A percentile compares a stretch with the other conserved stretches of the same genome.
Conservation (phyloP, 1,284 basidiomycete species). For the Vanrija sp. region DNA sequence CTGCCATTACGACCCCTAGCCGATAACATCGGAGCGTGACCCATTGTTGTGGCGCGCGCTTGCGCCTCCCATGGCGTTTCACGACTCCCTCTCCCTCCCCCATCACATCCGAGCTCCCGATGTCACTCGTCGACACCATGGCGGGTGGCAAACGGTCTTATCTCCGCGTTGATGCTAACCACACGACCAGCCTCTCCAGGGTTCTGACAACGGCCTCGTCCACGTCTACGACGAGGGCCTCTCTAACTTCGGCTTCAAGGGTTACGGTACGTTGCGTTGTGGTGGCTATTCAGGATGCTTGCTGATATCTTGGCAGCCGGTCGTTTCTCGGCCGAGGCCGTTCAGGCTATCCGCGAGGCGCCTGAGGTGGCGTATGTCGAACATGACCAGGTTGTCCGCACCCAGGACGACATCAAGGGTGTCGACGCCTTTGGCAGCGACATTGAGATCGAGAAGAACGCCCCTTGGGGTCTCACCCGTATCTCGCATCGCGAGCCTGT, state of each 20-base stretch:
- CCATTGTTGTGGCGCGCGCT: neutral
- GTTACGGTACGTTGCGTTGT: conserved; percentile 39
- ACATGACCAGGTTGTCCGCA: conserved; percentile 81
- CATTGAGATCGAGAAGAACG: conserved; percentile 61
- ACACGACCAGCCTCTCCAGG: conserved; percentile 30
- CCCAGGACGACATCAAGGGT: conserved; percentile 54
- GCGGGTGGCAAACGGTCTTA: neutral
- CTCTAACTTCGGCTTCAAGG: conserved; percentile 34
- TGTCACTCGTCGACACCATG: neutral
- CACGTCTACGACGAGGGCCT: conserved; percentile 41
- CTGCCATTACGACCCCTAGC: conserved; percentile 33
- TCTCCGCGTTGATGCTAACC: neutral
- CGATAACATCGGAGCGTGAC: conserved; percentile 50
- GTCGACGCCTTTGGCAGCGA: conserved; percentile 34
- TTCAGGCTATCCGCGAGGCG: conserved; percentile 75
- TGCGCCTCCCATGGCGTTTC: neutral
- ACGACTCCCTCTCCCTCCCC: neutral
- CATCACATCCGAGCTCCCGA: no score
- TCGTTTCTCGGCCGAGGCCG: conserved; percentile 66
- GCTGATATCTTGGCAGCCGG: conserved; percentile 56
- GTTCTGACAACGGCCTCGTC: conserved; percentile 40
- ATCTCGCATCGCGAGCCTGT: conserved; percentile 83
- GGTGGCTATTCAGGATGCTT: neutral
- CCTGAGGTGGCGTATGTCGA: conserved; percentile 94
- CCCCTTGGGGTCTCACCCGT: conserved; percentile 96